phyloP scores from a whole-genome alignment of 148 eudicot species.

The Tetragonia tetragonoides region DNA sequence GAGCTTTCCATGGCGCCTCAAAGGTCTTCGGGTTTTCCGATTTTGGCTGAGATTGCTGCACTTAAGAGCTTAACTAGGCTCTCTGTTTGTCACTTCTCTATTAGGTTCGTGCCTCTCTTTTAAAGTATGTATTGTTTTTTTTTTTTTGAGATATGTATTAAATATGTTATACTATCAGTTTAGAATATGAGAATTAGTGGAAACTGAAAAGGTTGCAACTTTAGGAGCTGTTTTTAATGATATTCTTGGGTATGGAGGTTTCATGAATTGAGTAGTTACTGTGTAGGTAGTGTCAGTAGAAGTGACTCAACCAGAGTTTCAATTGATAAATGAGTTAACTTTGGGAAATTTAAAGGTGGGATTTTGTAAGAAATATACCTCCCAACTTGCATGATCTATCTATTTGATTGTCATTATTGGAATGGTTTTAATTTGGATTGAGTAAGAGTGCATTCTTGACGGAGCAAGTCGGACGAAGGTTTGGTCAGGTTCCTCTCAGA shows the following conservation, averaged over 20 bases:
- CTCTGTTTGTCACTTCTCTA: slow-evolving; percentile 82
- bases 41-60: slow-evolving; percentile 62
- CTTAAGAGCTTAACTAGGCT: slow-evolving; percentile 65
- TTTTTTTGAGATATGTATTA: neutral
- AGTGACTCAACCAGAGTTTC: neutral
- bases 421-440: too few relatives aligned
- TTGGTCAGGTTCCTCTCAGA: neutral
- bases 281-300: neutral
- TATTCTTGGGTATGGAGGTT: neutral
- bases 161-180: neutral
- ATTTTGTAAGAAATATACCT: too few relatives aligned
- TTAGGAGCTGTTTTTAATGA: neutral
- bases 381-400: too few relatives aligned
- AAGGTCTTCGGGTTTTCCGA: slow-evolving; percentile 49
- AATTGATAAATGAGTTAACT: too few relatives aligned
- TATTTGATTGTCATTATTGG: too few relatives aligned
- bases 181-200: neutral
- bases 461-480: neutral
- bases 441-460: too few relatives aligned
- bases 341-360: too few relatives aligned
- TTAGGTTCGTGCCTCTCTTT: slow-evolving; percentile 41
- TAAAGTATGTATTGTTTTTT: neutral
- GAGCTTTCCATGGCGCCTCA: slow-evolving; percentile 64
- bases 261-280: neutral
- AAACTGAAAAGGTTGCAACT: neutral